Percentiles rank a stretch among this genome's conserved stretches.
Evolutionary conservation across 257 asterid genomes (phyloP).

Genomic region (Solanum peruvianum): DNA sequence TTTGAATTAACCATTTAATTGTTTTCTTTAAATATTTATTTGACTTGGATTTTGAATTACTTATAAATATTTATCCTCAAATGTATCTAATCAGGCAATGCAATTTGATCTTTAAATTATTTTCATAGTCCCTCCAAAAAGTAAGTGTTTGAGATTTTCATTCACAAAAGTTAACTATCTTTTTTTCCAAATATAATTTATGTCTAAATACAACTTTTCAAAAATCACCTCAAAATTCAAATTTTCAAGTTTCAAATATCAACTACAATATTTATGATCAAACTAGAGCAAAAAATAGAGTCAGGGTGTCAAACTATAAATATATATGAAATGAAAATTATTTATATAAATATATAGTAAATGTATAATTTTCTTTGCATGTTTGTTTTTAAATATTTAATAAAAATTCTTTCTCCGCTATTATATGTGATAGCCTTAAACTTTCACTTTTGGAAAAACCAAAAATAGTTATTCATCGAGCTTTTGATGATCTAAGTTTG

Average conservation of each 20-base stretch:
- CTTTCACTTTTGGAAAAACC: background rate
- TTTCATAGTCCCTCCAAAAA: background rate
- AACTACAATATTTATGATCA: background rate
- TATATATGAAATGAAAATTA: background rate
- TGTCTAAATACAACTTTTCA: background rate
- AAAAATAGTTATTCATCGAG: background rate
- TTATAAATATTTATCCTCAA: background rate
- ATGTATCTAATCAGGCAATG: background rate
- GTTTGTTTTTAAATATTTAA: rapidly evolving
- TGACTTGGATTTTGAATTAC: background rate
- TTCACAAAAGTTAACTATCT: background rate
- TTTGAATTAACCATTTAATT: background rate
- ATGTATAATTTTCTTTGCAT: background rate
- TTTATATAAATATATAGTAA: background rate
- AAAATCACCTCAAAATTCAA: background rate
- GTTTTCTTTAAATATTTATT: background rate
- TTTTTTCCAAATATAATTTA: background rate
- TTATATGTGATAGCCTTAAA: background rate
- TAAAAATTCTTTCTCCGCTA: background rate
- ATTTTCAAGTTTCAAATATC: background rate
- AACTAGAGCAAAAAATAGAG: background rate
- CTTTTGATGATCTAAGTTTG: background rate
- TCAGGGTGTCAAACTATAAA: background rate
- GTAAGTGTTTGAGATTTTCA: background rate
- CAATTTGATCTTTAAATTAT: background rate